Percentiles rank a stretch among this genome's conserved stretches.
phyloP scores from a whole-genome alignment of 2,329 filamentous ascomycete species.

The Colletotrichum lini region DNA sequence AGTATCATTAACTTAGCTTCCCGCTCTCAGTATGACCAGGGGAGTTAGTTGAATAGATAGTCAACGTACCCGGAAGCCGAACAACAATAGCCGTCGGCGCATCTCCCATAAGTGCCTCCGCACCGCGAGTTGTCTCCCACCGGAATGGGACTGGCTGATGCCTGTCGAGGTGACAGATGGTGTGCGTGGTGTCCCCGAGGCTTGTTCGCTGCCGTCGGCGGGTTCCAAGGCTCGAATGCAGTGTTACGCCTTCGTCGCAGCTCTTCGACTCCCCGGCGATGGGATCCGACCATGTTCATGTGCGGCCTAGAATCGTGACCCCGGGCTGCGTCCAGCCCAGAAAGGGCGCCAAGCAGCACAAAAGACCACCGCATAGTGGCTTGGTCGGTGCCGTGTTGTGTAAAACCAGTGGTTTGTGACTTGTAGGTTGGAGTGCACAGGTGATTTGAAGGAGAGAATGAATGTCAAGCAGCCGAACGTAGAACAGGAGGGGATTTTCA shows the following conservation, averaged over 20 bases:
- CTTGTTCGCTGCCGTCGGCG: constrained; percentile 43
- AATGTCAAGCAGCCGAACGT: not conserved
- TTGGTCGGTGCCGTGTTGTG: not conserved
- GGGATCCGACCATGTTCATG: constrained; percentile 20
- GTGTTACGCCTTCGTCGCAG: constrained; percentile 20
- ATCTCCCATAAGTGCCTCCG: constrained; percentile 48
- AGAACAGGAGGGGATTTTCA: not conserved
- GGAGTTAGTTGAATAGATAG: not conserved
- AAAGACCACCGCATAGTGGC: constrained; percentile 47
- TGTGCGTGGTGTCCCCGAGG: not conserved
- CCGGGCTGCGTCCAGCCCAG: constrained; percentile 47
- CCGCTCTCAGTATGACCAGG: not conserved
- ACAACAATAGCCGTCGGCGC: constrained; percentile 52
- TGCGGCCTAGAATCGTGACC: constrained; percentile 43
- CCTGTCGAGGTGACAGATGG: constrained; percentile 42
- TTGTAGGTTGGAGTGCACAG: not conserved
- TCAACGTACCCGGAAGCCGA: constrained; percentile 50
- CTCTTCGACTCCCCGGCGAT: constrained; percentile 4
- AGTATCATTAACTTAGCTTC: not conserved
- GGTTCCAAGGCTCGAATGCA: constrained; percentile 47
- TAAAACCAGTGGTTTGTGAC: too few species aligned
- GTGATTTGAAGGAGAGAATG: not conserved
- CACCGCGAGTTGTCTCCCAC: constrained; percentile 44
- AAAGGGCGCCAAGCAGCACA: constrained; percentile 46
- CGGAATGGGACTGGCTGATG: not conserved